These are phyloP conservation scores for Stagonosporopsis tanaceti DNA, from an alignment of 2,329 filamentous ascomycete species.

Conservation along the genomic window DNA sequence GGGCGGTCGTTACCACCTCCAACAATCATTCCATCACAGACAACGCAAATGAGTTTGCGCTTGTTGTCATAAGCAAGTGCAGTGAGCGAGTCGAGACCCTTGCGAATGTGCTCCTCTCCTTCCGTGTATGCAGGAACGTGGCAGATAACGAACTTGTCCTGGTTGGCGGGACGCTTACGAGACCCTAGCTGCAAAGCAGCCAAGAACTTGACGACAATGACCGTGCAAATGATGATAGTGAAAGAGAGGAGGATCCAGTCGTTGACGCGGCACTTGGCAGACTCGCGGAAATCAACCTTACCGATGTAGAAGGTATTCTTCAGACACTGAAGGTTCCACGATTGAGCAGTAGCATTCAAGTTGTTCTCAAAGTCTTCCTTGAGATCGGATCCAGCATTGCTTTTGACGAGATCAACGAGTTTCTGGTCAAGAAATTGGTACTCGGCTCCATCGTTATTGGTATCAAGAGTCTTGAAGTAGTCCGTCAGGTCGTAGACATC, in stretches of 20 bases:
- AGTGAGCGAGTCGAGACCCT: conserved; percentile 92
- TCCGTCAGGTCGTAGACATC: conserved; percentile 89
- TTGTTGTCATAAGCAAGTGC: conserved; percentile 98
- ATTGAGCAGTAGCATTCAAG: conserved; percentile 61
- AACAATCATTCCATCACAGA: conserved; percentile 97
- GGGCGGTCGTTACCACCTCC: conserved; percentile 95
- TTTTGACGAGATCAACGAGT: conserved; percentile 72
- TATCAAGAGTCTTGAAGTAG: conserved; percentile 80
- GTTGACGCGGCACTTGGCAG: conserved; percentile 81
- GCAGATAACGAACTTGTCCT: conserved; percentile 99
- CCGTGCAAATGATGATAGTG: conserved; percentile 79
- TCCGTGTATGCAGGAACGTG: conserved; percentile 98
- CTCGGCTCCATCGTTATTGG: conserved; percentile 61
- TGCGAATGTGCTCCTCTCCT: conserved; percentile 91
- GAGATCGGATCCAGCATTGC: conserved; percentile 82
- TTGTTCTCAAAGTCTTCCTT: conserved; percentile 69
- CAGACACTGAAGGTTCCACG: conserved; percentile 81
- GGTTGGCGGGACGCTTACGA: conserved; percentile 85
- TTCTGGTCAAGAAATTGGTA: conserved; percentile 78
- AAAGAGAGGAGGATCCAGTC: conserved; percentile 90
- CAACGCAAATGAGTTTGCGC: conserved; percentile 92
- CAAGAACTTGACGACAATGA: conserved; percentile 89
- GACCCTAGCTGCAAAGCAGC: conserved; percentile 92
- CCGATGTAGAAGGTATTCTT: conserved; percentile 85
- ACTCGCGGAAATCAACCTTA: conserved; percentile 82